phyloP scores from a whole-genome alignment of 179 eudicot genomes.

The Corrigiola litoralis region DNA sequence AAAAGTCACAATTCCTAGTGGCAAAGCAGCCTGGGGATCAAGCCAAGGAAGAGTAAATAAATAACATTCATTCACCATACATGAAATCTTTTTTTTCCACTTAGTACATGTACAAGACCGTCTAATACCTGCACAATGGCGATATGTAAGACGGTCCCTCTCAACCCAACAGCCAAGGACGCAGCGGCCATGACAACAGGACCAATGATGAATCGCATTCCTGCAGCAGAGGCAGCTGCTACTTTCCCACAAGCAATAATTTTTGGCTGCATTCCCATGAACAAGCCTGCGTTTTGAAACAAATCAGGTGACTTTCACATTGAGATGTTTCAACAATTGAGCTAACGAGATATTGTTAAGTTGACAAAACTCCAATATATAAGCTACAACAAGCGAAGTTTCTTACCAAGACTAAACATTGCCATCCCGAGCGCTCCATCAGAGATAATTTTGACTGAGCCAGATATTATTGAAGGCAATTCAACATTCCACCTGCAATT shows the following conservation, averaged over 20 bases:
- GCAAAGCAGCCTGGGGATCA: slow-evolving; percentile 26
- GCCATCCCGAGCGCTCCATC: slow-evolving; percentile 80
- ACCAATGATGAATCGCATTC: slow-evolving; percentile 23
- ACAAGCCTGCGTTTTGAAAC: slow-evolving; percentile 23
- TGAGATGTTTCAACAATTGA: no score
- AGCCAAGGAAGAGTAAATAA: not conserved
- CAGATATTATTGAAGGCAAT: slow-evolving; percentile 49
- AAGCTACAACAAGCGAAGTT: not conserved
- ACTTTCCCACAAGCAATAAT: slow-evolving; percentile 34
- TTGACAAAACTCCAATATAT: not conserved
- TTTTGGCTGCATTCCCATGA: slow-evolving; percentile 35
- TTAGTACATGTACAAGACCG: no score
- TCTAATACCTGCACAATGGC: slow-evolving; percentile 37
- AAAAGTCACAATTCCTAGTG: slow-evolving; percentile 34
- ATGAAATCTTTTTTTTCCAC: no score
- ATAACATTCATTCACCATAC: no score
- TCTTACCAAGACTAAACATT: slow-evolving; percentile 69
- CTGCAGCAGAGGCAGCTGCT: slow-evolving; percentile 26
- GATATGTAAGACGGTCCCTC: slow-evolving; percentile 26
- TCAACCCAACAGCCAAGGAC: slow-evolving; percentile 29
- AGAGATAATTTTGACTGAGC: slow-evolving; percentile 51
- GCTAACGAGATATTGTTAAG: not conserved
- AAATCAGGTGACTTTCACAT: not conserved
- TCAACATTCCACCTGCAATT: slow-evolving; percentile 50
- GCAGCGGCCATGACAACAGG: slow-evolving; percentile 36